Base-by-base conservation (phyloP, 257 asterid species). In the Dorcoceras hygrometricum region DNA sequence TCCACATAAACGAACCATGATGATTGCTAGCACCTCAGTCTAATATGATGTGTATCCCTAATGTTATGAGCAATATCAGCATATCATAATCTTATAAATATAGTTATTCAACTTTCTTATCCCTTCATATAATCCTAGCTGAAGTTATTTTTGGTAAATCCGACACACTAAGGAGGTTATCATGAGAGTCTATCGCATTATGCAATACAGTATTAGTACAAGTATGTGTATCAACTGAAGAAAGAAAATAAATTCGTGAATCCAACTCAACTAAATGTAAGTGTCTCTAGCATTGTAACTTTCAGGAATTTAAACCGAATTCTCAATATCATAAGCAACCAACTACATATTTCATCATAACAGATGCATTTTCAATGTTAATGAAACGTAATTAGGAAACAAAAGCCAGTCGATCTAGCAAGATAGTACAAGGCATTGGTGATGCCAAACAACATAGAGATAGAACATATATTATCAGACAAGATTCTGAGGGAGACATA, bases 401-500 rank as follows among this genome's bases (percentile, higher is more conserved):
- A 39, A 39, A 39, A 39, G 18, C n/a, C 50, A 39, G 50, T 39
- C 3, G 50, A 10, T n/a, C 50, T 39, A 39, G 2, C 9, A 34
- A 39, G 50, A 11, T n/a, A 12, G n/a, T 39, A 39, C 1, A 39
- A 5, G 8, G 28, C 8, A 31, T 23, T 71, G 31, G 50, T 27
- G 39, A 7, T 51, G 1, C 39, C 23, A 25, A 51, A 59, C 32
- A 51, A 59, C 32, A 19, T 24, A n/a, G 16, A 31, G 27, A 51
- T 9, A 53, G 31, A 77, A 67, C 43, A 56, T 62, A 65, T 26
- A 18, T 26, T 64, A 57, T 18, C 18, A 36, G 8, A 60, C 65
- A 55, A 75, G 68, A 63, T 55, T 62, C 66, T 26, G n/a, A 48
- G 43, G 14, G 7, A 46, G 55, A 28, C 54, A 66, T 63, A 57